Percentiles rank a stretch among this genome's conserved stretches.
Conservation (phyloP, 2,329 filamentous ascomycete species). For the Dichotomopilus funicola region DNA sequence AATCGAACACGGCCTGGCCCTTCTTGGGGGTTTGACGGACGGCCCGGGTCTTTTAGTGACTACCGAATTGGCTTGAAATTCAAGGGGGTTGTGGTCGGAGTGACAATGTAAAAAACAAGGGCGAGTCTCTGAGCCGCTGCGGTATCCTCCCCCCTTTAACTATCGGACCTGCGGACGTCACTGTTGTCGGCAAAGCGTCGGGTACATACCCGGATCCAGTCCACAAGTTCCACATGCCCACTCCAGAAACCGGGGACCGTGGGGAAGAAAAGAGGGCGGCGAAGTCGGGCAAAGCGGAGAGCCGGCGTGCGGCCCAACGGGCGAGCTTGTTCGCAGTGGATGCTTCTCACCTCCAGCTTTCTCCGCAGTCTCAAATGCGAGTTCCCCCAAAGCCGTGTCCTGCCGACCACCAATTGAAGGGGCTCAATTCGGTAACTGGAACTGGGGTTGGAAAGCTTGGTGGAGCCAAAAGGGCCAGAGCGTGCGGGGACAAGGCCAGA, state of each 20-base stretch:
- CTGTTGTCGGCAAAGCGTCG: not conserved
- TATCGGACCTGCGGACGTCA: slow-evolving; percentile 16
- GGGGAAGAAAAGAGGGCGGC: not conserved
- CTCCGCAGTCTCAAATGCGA: slow-evolving; percentile 1
- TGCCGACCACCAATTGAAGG: slow-evolving; percentile 21
- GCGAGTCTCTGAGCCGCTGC: no score
- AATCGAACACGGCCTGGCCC: no score
- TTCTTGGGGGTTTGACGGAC: no score
- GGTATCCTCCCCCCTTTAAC: no score
- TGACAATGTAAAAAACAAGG: not conserved
- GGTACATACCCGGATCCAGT: no score
- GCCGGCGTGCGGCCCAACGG: slow-evolving; percentile 8
- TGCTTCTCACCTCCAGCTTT: not conserved
- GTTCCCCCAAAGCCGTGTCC: slow-evolving; percentile 19
- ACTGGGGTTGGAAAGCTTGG: not conserved
- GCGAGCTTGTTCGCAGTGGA: not conserved
- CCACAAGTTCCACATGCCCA: no score
- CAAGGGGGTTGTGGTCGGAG: not conserved
- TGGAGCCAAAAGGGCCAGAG: no score
- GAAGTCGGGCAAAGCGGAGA: slow-evolving; percentile 8
- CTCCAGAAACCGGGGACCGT: no score
- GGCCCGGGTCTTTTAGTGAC: slow-evolving; percentile 19
- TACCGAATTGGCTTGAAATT: slow-evolving; percentile 14
- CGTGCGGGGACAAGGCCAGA: no score
- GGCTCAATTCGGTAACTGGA: slow-evolving; percentile 9